phyloP scores from a whole-genome alignment of 116 monocot species.

The Phalaenopsis hybrid region DNA sequence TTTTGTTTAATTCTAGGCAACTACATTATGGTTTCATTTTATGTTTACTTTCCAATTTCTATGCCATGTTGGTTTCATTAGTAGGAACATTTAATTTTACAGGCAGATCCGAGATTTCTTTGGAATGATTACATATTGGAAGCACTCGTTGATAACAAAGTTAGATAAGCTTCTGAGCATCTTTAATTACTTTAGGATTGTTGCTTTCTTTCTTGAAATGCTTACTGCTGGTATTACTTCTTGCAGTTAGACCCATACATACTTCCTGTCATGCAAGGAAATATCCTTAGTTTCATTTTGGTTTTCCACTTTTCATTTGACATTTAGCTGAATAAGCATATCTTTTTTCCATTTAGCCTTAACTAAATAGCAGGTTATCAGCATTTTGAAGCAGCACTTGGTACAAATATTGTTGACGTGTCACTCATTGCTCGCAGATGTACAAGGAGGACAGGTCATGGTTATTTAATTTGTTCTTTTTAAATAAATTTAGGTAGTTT shows the following conservation, averaged over 20 bases:
- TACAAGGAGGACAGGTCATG: slow-evolving; percentile 86
- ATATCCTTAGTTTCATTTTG: slow-evolving; percentile 60
- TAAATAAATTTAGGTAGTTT: background rate
- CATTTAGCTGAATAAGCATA: background rate
- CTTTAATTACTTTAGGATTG: background rate
- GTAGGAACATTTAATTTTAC: slow-evolving; percentile 10
- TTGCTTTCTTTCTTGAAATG: background rate
- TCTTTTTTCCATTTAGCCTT: slow-evolving; percentile 31
- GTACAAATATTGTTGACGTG: slow-evolving; percentile 58
- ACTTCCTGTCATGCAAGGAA: slow-evolving; percentile 97
- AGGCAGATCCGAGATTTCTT: slow-evolving; percentile 94
- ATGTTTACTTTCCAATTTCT: background rate
- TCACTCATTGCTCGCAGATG: slow-evolving; percentile 93
- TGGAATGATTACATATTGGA: slow-evolving; percentile 97
- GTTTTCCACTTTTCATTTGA: background rate
- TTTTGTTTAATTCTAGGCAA: background rate
- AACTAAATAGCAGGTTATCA: slow-evolving; percentile 73
- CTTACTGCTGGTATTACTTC: slow-evolving; percentile 17
- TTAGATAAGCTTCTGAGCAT: slow-evolving; percentile 17
- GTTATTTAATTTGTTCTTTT: background rate
- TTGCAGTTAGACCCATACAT: slow-evolving; percentile 75
- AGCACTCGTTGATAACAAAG: slow-evolving; percentile 81
- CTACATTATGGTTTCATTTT: background rate
- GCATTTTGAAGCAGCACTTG: slow-evolving; percentile 65
- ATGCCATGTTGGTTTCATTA: background rate